Percentiles rank a stretch among this genome's conserved stretches.
phyloP scores from a whole-genome alignment of 1,139 yeast species.

The Yamadazyma atlantica region DNA sequence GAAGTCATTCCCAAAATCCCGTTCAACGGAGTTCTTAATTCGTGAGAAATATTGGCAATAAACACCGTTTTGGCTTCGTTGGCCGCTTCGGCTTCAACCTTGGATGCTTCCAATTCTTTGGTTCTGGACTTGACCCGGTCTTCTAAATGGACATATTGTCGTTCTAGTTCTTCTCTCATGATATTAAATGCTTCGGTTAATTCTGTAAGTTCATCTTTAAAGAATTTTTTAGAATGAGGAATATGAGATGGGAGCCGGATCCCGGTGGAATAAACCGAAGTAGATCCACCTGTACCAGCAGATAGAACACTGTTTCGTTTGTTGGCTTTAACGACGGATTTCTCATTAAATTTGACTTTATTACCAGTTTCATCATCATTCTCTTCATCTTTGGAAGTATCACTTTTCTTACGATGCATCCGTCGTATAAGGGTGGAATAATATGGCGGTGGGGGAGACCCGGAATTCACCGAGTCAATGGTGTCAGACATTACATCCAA shows the following conservation, averaged over 20 bases:
- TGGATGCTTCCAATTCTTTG: slow-evolving; percentile 83
- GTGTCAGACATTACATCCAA: slow-evolving; percentile 2
- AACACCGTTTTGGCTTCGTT: slow-evolving; percentile 93
- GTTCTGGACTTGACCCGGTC: slow-evolving; percentile 90
- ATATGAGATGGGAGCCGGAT: slow-evolving; percentile 51
- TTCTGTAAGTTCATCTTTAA: slow-evolving; percentile 85
- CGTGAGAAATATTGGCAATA: slow-evolving; percentile 95
- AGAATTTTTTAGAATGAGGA: slow-evolving; percentile 55
- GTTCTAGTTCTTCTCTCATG: slow-evolving; percentile 85
- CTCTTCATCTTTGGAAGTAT: neutral
- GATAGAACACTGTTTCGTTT: slow-evolving; percentile 31
- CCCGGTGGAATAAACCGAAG: slow-evolving; percentile 37
- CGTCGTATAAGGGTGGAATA: slow-evolving; percentile 17
- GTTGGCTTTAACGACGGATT: slow-evolving; percentile 2
- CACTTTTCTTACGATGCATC: slow-evolving; percentile 6
- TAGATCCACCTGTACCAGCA: slow-evolving; percentile 26
- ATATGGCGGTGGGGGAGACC: slow-evolving; percentile 17
- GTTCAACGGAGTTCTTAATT: slow-evolving; percentile 89
- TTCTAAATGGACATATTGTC: slow-evolving; percentile 81
- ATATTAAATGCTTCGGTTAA: slow-evolving; percentile 85
- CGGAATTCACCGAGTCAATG: slow-evolving; percentile 4
- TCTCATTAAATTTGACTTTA: slow-evolving; percentile 4
- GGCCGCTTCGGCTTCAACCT: slow-evolving; percentile 87
- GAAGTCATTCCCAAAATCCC: slow-evolving; percentile 97
- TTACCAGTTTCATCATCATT: slow-evolving; percentile 3